These are phyloP conservation scores for Sporopachydermia cereana DNA, from an alignment of 1,139 yeast species.

Conservation along the genomic window DNA sequence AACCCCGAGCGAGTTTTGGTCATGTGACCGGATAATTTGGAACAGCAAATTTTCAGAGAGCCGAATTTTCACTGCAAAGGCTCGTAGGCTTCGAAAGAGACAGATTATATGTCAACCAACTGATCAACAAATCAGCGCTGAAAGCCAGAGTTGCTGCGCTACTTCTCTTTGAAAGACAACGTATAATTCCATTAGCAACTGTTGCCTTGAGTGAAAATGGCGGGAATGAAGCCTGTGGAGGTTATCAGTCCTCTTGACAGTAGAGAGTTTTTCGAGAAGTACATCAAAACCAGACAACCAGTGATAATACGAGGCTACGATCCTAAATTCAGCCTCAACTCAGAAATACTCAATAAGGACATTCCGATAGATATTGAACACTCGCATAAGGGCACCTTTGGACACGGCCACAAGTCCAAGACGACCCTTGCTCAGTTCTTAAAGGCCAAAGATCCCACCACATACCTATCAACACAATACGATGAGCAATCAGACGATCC, in stretches of 20 bases:
- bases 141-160: too few relatives aligned
- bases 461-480: conserved; percentile 1
- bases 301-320: conserved; percentile 18
- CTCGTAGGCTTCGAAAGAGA: too few relatives aligned
- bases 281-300: conserved; percentile 17
- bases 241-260: conserved; percentile 6
- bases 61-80: too few relatives aligned
- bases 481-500: conserved; percentile 12
- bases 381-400: conserved; percentile 13
- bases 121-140: too few relatives aligned
- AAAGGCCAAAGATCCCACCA: background rate
- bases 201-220: too few relatives aligned
- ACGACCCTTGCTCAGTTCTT: conserved; percentile 5
- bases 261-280: conserved; percentile 14
- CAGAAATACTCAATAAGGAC: conserved; percentile 14
- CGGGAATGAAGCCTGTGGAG: background rate
- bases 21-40: too few relatives aligned
- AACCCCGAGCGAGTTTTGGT: too few relatives aligned
- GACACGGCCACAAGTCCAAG: conserved; percentile 8
- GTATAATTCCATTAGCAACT: too few relatives aligned
- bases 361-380: conserved; percentile 12
- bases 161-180: too few relatives aligned
- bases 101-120: too few relatives aligned
- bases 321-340: conserved; percentile 15
- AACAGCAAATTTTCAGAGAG: too few relatives aligned